phyloP scores from a whole-genome alignment of 768 basidiomycete genomes.

The Cyathus striatus region DNA sequence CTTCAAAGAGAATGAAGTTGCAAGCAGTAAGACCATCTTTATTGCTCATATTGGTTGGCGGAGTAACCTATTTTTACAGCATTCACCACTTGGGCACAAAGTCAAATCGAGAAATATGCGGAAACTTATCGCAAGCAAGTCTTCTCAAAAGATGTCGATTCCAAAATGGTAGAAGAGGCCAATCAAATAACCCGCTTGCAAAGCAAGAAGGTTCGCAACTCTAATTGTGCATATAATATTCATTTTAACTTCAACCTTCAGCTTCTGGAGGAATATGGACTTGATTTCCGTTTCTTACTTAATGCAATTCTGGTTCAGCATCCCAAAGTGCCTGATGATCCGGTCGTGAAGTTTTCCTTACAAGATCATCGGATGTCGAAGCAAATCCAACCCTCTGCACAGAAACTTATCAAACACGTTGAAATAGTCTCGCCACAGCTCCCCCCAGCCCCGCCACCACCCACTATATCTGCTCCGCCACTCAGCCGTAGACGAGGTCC shows the following conservation, averaged over 20 bases:
- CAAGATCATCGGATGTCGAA: constrained; percentile 24
- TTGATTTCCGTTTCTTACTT: constrained; percentile 93
- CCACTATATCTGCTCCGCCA: constrained; percentile 20
- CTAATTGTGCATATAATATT: not conserved
- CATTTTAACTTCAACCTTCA: constrained; percentile 16
- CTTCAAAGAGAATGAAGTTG: constrained; percentile 92
- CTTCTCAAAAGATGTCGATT: constrained; percentile 75
- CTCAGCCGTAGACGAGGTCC: constrained; percentile 23
- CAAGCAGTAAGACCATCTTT: constrained; percentile 63
- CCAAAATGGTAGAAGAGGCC: constrained; percentile 70
- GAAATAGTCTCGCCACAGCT: constrained; percentile 9
- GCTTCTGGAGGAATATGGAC: constrained; percentile 89
- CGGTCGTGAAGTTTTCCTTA: constrained; percentile 16
- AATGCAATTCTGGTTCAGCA: constrained; percentile 58
- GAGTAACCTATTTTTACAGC: constrained; percentile 38
- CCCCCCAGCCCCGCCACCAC: constrained; percentile 20
- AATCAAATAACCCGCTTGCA: constrained; percentile 72
- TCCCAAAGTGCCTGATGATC: no score
- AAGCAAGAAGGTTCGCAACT: constrained; percentile 64
- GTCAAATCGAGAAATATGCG: constrained; percentile 77
- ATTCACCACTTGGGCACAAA: constrained; percentile 92
- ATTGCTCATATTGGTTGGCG: constrained; percentile 1
- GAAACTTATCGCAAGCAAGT: constrained; percentile 89
- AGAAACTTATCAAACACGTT: constrained; percentile 16
- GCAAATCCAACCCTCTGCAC: constrained; percentile 23